Percentiles rank a stretch among this genome's conserved stretches.
phyloP scores from a whole-genome alignment of 345 rosid species.

The Trapa incisa region DNA sequence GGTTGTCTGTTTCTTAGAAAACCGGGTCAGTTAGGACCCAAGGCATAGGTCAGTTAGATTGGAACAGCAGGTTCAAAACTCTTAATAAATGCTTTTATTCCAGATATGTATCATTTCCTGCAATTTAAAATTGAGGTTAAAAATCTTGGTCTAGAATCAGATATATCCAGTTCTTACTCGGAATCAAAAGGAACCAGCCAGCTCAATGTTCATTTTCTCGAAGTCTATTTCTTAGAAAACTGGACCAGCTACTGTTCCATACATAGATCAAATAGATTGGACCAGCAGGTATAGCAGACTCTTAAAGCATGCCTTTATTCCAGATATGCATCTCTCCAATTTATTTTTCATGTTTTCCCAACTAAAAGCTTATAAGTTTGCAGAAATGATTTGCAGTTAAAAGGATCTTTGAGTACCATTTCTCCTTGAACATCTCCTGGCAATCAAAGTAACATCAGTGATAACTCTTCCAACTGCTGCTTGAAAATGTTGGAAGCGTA shows the following conservation, averaged over 20 bases:
- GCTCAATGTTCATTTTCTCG: too few species aligned
- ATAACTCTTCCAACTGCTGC: conserved; percentile 85
- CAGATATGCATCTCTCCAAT: too few species aligned
- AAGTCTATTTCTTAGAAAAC: too few species aligned
- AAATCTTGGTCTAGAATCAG: too few species aligned
- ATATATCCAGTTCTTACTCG: too few species aligned
- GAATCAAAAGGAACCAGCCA: too few species aligned
- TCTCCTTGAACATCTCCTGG: conserved; percentile 96
- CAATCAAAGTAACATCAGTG: conserved; percentile 67
- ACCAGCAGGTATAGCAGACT: too few species aligned
- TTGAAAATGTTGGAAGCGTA: conserved; percentile 80
- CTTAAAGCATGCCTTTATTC: too few species aligned
- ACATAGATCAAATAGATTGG: too few species aligned
- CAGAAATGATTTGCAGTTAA: not conserved
- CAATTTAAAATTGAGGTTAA: too few species aligned
- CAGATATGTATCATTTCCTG: not conserved
- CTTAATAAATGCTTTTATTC: not conserved
- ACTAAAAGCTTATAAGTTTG: not conserved
- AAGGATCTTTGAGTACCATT: conserved; percentile 38
- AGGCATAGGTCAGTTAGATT: not conserved
- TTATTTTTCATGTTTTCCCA: too few species aligned
- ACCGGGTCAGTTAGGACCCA: not conserved
- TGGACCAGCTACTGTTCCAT: too few species aligned
- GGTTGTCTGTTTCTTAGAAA: not conserved
- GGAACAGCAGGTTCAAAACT: not conserved